These are phyloP conservation scores for Coemansia sp. DNA, from an alignment of 192 early-diverging fungal species.

Conservation along the genomic window DNA sequence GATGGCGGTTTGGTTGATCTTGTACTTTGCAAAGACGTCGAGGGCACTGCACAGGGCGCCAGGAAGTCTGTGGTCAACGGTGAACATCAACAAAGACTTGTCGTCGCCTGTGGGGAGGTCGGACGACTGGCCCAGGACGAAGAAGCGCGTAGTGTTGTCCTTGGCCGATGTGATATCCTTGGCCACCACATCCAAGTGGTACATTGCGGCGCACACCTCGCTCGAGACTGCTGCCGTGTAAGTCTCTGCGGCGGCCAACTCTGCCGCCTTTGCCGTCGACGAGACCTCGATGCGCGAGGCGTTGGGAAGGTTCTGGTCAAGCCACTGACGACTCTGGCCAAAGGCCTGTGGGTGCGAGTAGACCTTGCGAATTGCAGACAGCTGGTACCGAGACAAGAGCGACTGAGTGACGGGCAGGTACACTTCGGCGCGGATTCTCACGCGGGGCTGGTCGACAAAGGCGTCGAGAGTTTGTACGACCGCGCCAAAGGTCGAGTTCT, in stretches of 20 bases:
- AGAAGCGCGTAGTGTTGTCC: constrained; percentile 92
- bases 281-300: constrained; percentile 72
- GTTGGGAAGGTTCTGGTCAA: constrained; percentile 68
- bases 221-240: constrained; percentile 82
- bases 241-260: constrained; percentile 75
- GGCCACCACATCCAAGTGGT: constrained; percentile 73
- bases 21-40: constrained; percentile 75
- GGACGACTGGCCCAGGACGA: constrained; percentile 74
- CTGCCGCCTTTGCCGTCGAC: constrained; percentile 88
- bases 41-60: constrained; percentile 86
- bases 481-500: constrained; percentile 89
- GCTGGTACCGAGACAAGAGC: constrained; percentile 67
- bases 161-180: constrained; percentile 77
- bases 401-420: constrained; percentile 84
- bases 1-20: constrained; percentile 87
- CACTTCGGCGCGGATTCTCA: constrained; percentile 75
- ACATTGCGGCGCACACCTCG: constrained; percentile 74
- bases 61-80: constrained; percentile 85
- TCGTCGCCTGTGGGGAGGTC: constrained; percentile 69
- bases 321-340: constrained; percentile 78
- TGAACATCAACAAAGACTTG: constrained; percentile 83
- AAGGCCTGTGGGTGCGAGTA: constrained; percentile 79
- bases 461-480: constrained; percentile 84
- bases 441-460: constrained; percentile 58
- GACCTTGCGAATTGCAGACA: constrained; percentile 70